These are phyloP conservation scores for Daldinia decipiens DNA, from an alignment of 495 filamentous ascomycete species.

Conservation along the genomic window DNA sequence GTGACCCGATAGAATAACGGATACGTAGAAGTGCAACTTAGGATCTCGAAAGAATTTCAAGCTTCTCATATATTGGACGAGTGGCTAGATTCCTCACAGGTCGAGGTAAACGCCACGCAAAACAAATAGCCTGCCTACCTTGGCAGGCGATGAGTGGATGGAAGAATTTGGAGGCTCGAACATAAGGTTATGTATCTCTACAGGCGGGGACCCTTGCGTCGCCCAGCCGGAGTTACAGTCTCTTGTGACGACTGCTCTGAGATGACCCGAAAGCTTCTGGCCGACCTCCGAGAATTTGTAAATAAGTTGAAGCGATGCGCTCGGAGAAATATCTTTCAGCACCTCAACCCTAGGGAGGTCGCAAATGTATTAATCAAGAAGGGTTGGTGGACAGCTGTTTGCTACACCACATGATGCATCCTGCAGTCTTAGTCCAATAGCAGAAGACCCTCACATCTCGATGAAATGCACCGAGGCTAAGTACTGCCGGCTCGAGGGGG, in stretches of 20 bases:
- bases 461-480: constrained; percentile 42
- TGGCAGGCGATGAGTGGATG: background rate
- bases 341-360: background rate
- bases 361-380: constrained; percentile 28
- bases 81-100: background rate
- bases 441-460: constrained; percentile 34
- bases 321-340: constrained; percentile 1
- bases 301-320: background rate
- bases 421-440: constrained; percentile 38
- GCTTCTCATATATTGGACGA: background rate
- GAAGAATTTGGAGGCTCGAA: background rate
- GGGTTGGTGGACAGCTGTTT: constrained; percentile 31
- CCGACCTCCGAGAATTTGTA: background rate
- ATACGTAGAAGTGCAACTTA: background rate
- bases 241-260: background rate
- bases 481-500: constrained; percentile 37
- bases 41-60: background rate
- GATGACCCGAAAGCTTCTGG: background rate
- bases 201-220: background rate
- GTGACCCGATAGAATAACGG: background rate
- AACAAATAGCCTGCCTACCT: background rate
- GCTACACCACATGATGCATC: constrained; percentile 43
- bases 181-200: background rate
- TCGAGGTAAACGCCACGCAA: background rate
- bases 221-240: background rate